These are phyloP conservation scores for Mortierella sp. DNA, from an alignment of 371 early-diverging fungal genomes.

Conservation along the genomic window DNA sequence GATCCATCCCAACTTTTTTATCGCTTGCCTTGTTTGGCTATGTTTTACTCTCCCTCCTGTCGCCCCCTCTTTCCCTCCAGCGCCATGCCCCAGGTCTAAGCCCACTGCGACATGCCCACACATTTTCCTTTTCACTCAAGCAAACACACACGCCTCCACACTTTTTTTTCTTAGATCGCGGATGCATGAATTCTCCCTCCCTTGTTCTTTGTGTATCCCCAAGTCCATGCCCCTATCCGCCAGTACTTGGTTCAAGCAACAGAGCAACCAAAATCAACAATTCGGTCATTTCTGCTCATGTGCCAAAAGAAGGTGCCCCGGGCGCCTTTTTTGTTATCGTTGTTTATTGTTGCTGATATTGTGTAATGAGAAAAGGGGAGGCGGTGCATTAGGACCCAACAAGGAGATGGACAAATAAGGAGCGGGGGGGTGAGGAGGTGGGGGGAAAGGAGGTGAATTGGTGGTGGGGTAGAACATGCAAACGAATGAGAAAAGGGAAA, in stretches of 20 bases:
- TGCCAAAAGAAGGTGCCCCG: not conserved
- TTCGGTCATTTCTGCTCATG: too few species aligned
- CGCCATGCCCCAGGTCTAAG: not conserved
- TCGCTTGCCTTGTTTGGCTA: too few species aligned
- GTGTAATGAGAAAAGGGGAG: not conserved
- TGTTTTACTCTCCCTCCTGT: not conserved
- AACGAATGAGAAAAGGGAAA: too few species aligned
- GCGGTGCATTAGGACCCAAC: too few species aligned
- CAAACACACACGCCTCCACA: too few species aligned
- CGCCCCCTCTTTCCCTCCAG: not conserved
- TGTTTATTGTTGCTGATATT: not conserved
- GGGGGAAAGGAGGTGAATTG: not conserved
- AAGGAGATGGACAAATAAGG: not conserved
- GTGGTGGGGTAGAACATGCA: too few species aligned
- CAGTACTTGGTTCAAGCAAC: too few species aligned
- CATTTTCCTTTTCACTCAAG: too few species aligned
- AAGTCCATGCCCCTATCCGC: too few species aligned
- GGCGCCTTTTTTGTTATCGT: too few species aligned
- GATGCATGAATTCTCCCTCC: conserved; percentile 6
- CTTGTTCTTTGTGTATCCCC: not conserved
- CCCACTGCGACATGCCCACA: not conserved
- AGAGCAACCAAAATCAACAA: too few species aligned
- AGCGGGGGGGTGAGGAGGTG: not conserved
- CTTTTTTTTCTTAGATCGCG: not conserved
- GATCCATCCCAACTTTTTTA: not conserved